Percentiles rank a stretch among this genome's conserved stretches.
These are phyloP conservation scores for Fennellomyces sp. DNA, from an alignment of 371 early-diverging fungal species.

Conservation along the genomic window DNA sequence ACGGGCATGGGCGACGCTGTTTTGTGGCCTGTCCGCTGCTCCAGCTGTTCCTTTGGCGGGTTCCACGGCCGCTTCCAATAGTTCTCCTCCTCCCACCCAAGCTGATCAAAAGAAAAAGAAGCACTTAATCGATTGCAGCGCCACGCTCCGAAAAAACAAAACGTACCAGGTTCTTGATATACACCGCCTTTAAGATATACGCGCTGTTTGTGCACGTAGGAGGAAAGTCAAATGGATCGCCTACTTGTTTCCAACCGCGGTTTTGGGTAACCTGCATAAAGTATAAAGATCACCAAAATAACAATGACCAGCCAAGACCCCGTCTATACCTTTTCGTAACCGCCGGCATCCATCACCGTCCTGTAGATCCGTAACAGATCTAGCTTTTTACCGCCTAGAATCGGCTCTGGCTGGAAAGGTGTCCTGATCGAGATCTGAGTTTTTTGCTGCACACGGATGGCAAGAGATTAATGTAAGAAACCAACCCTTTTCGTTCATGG, in stretches of 20 bases:
- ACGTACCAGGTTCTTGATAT: conserved; percentile 70
- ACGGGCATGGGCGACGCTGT: conserved; percentile 18
- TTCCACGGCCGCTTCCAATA: conserved; percentile 51
- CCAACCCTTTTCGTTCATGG: conserved; percentile 68
- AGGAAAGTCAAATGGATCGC: conserved; percentile 79
- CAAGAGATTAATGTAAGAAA: background rate
- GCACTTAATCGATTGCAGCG: too few relatives aligned
- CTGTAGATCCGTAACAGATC: conserved; percentile 76
- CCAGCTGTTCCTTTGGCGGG: conserved; percentile 39
- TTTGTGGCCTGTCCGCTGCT: conserved; percentile 9
- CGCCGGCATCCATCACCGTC: conserved; percentile 73
- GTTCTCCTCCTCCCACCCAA: conserved; percentile 54
- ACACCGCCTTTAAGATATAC: conserved; percentile 77
- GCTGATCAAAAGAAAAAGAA: conserved; percentile 18
- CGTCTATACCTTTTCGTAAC: conserved; percentile 69
- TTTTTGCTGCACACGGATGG: background rate
- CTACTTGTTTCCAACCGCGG: conserved; percentile 81
- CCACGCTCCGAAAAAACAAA: too few relatives aligned
- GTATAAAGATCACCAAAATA: too few relatives aligned
- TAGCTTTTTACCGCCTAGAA: conserved; percentile 80
- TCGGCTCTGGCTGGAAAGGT: conserved; percentile 72
- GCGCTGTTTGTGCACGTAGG: conserved; percentile 87
- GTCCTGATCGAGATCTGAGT: conserved; percentile 60
- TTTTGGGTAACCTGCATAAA: conserved; percentile 67
- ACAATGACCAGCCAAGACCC: background rate